Evolutionary conservation across 2,329 filamentous ascomycete genomes (phyloP), one percentile per base, ranked within the genome.

Genomic region (Monilinia fructigena): DNA sequence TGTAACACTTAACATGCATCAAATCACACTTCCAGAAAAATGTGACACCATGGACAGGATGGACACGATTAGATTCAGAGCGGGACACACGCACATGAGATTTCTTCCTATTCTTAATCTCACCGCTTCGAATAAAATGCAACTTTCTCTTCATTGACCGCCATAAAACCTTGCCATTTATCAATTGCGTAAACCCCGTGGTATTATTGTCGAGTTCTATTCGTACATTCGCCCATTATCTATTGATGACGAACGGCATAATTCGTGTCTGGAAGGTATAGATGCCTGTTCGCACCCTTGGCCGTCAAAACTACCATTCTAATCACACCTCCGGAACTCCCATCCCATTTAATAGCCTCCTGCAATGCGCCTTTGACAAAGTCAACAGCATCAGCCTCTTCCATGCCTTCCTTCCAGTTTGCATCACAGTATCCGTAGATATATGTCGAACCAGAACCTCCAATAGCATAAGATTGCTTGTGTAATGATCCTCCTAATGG

Each of bases 321-420:
- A 76, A 99, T 99, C 68, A 99, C 95, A 81, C 95, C 95, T 72
- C 95, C 95, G 3, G 95, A 98, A 82, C 93, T 97, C 71, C 95
- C 95, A 78, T 99, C 95, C 95, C 95, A 99, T 82, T 97, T 97
- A 85, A 99, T 98, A 20, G 95, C 95, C 83, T 99, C 94, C 75
- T 87, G 83, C 76, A 99, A 82, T 42, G 95, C 89, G 58, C 88
- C 90, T 82, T 97, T 97, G 78, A 99, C 95, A 75, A 99, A 99
- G 52, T 88, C 80, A 71, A 99, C 88, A 0, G 95, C 95, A 69
- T 96, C 93, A 65, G 87, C 84, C 83, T 98, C 92, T 63, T 90
- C 92, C 93, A 99, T 98, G 71, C 87, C 87, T 80, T 98, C 95
- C 78, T 84, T 88, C 95, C 95, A 99, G 83, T 99, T 87, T 67